Evolutionary conservation across 352 stramenopile genomes (phyloP).

Genomic region (Phytophthora megakarya): DNA sequence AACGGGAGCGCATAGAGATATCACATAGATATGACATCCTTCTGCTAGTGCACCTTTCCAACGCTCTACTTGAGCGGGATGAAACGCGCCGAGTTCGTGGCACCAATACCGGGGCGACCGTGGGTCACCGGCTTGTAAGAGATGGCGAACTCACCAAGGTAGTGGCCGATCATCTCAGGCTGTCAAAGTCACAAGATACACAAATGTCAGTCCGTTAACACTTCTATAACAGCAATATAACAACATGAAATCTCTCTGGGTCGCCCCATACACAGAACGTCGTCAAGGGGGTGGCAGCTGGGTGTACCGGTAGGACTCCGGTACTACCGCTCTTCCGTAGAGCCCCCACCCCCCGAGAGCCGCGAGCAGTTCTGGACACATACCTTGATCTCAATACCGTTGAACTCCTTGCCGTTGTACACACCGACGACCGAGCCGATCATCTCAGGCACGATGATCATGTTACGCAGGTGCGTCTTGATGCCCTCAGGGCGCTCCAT

Average conservation of each 20-base stretch:
- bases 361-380: slow-evolving; percentile 84
- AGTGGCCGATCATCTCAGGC: slow-evolving; percentile 99
- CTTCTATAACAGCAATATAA: slow-evolving; percentile 11
- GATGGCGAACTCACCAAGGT: slow-evolving; percentile 99
- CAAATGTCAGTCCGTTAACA: slow-evolving; percentile 29
- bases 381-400: slow-evolving; percentile 99
- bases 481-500: slow-evolving; percentile 98
- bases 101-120: slow-evolving; percentile 98
- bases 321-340: slow-evolving; percentile 70
- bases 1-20: slow-evolving; percentile 37
- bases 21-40: slow-evolving; percentile 26
- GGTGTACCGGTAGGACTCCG: slow-evolving; percentile 1
- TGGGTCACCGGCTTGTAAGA: slow-evolving; percentile 98
- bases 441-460: slow-evolving; percentile 99
- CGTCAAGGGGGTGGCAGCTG: slow-evolving; percentile 74
- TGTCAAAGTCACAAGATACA: slow-evolving; percentile 31
- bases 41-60: slow-evolving; percentile 19
- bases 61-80: slow-evolving; percentile 98
- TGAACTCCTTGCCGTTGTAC: slow-evolving; percentile 99
- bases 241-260: slow-evolving; percentile 67
- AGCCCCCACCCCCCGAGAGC: slow-evolving; percentile 84
- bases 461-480: slow-evolving; percentile 99
- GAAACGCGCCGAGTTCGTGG: slow-evolving; percentile 97
- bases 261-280: slow-evolving; percentile 92
- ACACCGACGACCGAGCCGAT: slow-evolving; percentile 99